Evolutionary conservation across 495 filamentous ascomycete genomes (phyloP).

Genomic region (Glutinoglossum americanum): DNA sequence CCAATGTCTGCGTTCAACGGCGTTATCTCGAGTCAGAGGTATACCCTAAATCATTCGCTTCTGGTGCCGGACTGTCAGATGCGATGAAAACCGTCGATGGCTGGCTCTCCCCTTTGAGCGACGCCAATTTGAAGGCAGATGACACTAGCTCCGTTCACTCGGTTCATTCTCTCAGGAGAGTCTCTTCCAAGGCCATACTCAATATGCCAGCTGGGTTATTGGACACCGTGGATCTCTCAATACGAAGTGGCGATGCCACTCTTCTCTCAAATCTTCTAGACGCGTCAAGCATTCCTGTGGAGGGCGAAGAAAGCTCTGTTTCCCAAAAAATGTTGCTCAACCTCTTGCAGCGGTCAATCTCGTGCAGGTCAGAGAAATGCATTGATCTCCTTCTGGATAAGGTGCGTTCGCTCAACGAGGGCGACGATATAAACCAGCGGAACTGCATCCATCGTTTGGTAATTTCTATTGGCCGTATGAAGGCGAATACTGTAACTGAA

Average conservation of each 20-base stretch:
- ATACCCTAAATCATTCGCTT: slow-evolving; percentile 63
- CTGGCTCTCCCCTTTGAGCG: slow-evolving; percentile 67
- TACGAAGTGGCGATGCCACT: slow-evolving; percentile 49
- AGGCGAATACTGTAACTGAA: slow-evolving; percentile 34
- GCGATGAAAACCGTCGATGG: slow-evolving; percentile 64
- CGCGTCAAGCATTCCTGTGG: slow-evolving; percentile 17
- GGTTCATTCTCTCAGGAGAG: slow-evolving; percentile 44
- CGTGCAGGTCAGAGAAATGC: slow-evolving; percentile 41
- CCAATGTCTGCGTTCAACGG: slow-evolving; percentile 47
- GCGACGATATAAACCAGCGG: slow-evolving; percentile 78
- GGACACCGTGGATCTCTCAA: slow-evolving; percentile 53
- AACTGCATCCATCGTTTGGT: slow-evolving; percentile 86
- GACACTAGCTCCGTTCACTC: slow-evolving; percentile 53
- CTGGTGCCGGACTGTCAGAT: slow-evolving; percentile 39
- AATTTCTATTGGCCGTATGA: slow-evolving; percentile 67
- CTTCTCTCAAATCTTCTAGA: slow-evolving; percentile 35
- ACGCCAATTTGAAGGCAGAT: slow-evolving; percentile 38
- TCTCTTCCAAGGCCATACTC: slow-evolving; percentile 46
- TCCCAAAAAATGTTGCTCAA: slow-evolving; percentile 48
- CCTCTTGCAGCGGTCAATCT: slow-evolving; percentile 67
- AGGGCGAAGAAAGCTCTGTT: slow-evolving; percentile 18
- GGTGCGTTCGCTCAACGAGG: slow-evolving; percentile 53
- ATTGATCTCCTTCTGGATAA: slow-evolving; percentile 45
- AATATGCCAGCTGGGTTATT: slow-evolving; percentile 42
- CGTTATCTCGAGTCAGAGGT: slow-evolving; percentile 75